Conservation (phyloP, 2,329 filamentous ascomycete species). For the Pestalotiopsis fici region DNA sequence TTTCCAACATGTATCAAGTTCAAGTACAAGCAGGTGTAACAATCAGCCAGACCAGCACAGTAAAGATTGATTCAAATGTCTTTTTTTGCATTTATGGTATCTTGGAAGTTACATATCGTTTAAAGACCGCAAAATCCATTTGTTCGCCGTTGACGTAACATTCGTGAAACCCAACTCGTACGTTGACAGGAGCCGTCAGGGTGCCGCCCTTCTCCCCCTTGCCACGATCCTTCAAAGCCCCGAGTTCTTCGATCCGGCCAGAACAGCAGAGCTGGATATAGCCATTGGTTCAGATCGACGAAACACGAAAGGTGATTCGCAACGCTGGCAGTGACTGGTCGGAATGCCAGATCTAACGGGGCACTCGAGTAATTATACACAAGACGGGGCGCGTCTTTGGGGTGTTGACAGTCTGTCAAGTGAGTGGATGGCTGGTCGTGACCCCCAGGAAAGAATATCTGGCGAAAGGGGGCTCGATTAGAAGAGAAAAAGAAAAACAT, state of each 20-base stretch:
- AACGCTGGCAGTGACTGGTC: background rate
- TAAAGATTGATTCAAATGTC: background rate
- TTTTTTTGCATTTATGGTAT: slow-evolving; percentile 6
- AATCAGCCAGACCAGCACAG: background rate
- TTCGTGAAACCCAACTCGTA: slow-evolving; percentile 26
- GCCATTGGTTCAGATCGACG: background rate
- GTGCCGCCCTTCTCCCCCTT: slow-evolving; percentile 13
- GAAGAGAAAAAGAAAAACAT: slow-evolving; percentile 16
- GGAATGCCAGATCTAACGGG: background rate
- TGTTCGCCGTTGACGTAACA: slow-evolving; percentile 19
- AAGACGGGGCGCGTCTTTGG: background rate
- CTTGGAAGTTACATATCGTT: background rate
- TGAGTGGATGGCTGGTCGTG: background rate
- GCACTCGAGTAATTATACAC: background rate
- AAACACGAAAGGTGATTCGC: background rate
- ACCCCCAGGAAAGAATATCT: slow-evolving; percentile 14
- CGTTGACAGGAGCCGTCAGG: slow-evolving; percentile 12
- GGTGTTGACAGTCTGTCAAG: slow-evolving; percentile 1
- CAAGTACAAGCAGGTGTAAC: background rate
- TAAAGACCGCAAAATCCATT: background rate
- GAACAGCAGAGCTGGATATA: background rate
- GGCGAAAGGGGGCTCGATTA: slow-evolving; percentile 26
- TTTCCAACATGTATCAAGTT: background rate
- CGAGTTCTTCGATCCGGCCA: background rate
- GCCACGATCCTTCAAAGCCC: slow-evolving; percentile 16